Evolutionary conservation across 2,329 filamentous ascomycete species (phyloP), one percentile per base, ranked within the genome.

Genomic region (Zymoseptoria tritici): DNA sequence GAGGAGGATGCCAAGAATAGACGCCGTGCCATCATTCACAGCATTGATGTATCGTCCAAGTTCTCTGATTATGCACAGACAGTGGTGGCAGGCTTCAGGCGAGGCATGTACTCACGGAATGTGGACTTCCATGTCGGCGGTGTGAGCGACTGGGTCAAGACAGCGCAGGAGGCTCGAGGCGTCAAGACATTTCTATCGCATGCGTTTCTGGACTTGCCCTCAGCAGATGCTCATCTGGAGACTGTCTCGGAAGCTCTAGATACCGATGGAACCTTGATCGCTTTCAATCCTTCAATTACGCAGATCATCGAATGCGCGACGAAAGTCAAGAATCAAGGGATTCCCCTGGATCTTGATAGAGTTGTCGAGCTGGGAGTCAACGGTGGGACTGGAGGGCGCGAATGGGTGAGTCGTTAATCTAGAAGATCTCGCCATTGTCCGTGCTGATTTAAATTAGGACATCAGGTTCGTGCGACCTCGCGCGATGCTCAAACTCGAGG

Each of bases 271-370:
- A 76, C 83, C 8, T 76, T 93, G 31, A 78, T 88, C 13, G 79
- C 91, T 1, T 94, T 91, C 75, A 85, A 85, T 64, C 90, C 90
- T 0, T 90, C 85, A 66, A 85, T 94, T 60, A 91, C 89, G 9
- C 90, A 93, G 72, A 87, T 93, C 58, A 84, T 81, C 49, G 81
- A 85, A 4, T 88, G 86, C 60, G 77, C 86, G 26, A 75, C 81
- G 52, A 72, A 77, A 49, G 81, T 85, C 31, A 80, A 80, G 59
- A 74, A 80, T 26, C 75, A 82, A 11, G 74, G 73, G 2, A 75
- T 90, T 57, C 83, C 83, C 0, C 78, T 86, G 52, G 72, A 79
- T 24, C 73, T 85, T 8, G 85, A 88, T 49, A 80, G 78, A 52
- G 82, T 85, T 0, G 68, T 88, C 16, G 86, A 89, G 71, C 74